phyloP scores from a whole-genome alignment of 139 green algal species.

The Coelastrella sp. region DNA sequence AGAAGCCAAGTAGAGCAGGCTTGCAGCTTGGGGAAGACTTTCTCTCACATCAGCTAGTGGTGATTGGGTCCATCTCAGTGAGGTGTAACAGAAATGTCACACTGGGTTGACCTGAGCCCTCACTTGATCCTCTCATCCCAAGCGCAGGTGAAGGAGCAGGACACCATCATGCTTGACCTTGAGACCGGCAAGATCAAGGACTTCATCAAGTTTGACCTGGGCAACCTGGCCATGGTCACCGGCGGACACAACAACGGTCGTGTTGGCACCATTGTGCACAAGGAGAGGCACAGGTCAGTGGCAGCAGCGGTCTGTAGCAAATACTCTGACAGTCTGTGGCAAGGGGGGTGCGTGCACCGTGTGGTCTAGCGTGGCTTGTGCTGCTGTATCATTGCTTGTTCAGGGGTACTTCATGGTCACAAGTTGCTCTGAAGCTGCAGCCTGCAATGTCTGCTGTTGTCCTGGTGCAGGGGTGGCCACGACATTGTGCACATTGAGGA shows the following conservation, averaged over 20 bases:
- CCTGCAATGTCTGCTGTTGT: neutral
- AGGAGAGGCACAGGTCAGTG: constrained; percentile 96
- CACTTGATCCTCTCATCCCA: neutral
- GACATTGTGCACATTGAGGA: constrained; percentile 98
- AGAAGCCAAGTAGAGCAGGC: too few relatives aligned
- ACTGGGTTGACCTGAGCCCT: too few relatives aligned
- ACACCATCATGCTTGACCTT: constrained; percentile 98
- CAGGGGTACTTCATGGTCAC: neutral
- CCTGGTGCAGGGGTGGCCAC: constrained; percentile 42
- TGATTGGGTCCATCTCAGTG: neutral
- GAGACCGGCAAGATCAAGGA: constrained; percentile 94
- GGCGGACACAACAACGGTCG: constrained; percentile 95
- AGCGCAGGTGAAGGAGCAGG: constrained; percentile 79
- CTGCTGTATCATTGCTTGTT: too few relatives aligned
- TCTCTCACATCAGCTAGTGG: neutral
- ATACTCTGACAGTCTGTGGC: too few relatives aligned
- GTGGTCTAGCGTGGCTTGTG: too few relatives aligned
- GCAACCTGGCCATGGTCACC: constrained; percentile 94
- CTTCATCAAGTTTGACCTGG: constrained; percentile 97
- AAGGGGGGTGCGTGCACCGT: too few relatives aligned
- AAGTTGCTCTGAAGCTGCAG: neutral
- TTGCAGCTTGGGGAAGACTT: too few relatives aligned
- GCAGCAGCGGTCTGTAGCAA: neutral
- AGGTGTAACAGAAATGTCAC: too few relatives aligned
- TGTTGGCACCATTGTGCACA: constrained; percentile 91